A percentile compares a stretch with the other conserved stretches of the same genome.
Conservation (phyloP, 2,329 filamentous ascomycete species). For the Cylindrodendrum hubeiense region DNA sequence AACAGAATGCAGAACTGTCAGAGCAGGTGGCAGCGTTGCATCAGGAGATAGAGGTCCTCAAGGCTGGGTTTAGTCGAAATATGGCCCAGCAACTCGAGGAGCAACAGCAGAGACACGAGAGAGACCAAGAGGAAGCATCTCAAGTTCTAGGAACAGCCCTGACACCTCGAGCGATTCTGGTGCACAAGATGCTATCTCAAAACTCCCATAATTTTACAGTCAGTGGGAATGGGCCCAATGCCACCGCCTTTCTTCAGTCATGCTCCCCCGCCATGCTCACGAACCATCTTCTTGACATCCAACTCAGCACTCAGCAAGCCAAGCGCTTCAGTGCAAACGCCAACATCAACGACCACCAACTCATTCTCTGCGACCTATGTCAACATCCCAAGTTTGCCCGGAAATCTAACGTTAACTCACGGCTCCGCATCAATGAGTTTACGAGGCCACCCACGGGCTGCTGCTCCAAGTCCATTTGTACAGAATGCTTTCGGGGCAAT, state of each 20-base stretch:
- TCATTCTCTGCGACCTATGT: conserved; percentile 9
- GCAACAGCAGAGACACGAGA: not conserved
- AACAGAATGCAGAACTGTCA: not conserved
- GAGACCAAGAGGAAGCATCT: not conserved
- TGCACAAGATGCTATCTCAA: conserved; percentile 7
- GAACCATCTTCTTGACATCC: conserved; percentile 11
- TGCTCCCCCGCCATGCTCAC: conserved; percentile 8
- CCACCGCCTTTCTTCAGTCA: not conserved
- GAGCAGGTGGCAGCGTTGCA: not conserved
- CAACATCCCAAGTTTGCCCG: conserved; percentile 6
- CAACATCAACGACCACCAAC: not conserved
- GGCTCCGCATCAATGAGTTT: conserved; percentile 11
- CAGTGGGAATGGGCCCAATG: not conserved
- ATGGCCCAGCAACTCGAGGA: not conserved
- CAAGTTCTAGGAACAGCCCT: not conserved
- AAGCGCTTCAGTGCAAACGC: not conserved
- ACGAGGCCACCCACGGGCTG: not conserved
- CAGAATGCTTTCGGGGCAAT: not conserved
- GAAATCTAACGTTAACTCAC: not conserved
- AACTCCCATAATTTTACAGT: not conserved
- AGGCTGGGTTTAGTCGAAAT: not conserved
- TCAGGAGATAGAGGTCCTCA: not conserved
- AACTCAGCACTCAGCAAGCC: conserved; percentile 7
- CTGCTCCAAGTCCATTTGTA: conserved; percentile 18
- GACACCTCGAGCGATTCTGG: conserved; percentile 7